These are phyloP conservation scores for Dorcoceras hygrometricum DNA, from an alignment of 257 asterid species.

Conservation along the genomic window DNA sequence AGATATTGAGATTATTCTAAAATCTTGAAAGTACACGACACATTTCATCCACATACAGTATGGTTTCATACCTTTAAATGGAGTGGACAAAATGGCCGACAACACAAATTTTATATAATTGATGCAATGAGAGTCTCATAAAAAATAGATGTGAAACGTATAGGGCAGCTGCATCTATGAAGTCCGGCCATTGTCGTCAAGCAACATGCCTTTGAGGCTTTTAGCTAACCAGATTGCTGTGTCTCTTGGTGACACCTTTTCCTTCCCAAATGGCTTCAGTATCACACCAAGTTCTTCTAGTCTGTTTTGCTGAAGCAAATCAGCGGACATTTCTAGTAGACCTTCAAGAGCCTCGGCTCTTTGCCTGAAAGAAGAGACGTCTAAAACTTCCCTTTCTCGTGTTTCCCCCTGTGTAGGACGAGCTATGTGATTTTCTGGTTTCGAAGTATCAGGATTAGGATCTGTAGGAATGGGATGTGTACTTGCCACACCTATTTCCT, in stretches of 20 bases:
- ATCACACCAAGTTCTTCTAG: constrained; percentile 84
- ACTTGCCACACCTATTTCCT: constrained; percentile 47
- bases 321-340: constrained; percentile 89
- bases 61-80: not conserved
- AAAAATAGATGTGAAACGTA: constrained; percentile 1
- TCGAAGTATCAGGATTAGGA: constrained; percentile 35
- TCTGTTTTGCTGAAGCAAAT: constrained; percentile 81
- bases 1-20: too few species aligned
- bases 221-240: constrained; percentile 97
- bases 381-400: constrained; percentile 63
- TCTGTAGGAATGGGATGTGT: constrained; percentile 24
- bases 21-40: not conserved
- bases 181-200: constrained; percentile 65
- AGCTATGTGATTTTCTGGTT: constrained; percentile 28
- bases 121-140: constrained; percentile 15
- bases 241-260: constrained; percentile 95
- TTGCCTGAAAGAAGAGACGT: constrained; percentile 75
- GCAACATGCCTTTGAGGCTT: constrained; percentile 94
- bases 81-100: not conserved
- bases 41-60: not conserved
- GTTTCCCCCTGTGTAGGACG: constrained; percentile 41
- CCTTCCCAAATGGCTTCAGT: constrained; percentile 89
- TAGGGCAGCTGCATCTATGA: constrained; percentile 33
- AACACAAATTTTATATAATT: constrained; percentile 23
- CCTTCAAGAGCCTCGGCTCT: constrained; percentile 99